Evolutionary conservation across 2,329 filamentous ascomycete genomes (phyloP), one percentile per base, ranked within the genome.

Genomic region (Fusarium paranaense): DNA sequence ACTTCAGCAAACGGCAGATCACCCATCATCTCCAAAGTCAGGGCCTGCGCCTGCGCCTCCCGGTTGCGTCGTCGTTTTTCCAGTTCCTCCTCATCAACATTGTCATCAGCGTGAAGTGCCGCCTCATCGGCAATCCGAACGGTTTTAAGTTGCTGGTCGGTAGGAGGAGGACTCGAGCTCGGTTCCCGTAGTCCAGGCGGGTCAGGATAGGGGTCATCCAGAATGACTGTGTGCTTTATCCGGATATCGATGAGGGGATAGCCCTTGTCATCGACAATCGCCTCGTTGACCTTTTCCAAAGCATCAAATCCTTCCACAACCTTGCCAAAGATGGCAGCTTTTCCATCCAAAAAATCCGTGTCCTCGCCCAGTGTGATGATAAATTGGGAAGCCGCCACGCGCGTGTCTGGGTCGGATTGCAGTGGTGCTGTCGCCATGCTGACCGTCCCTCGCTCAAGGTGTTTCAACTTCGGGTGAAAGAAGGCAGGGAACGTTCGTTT

Each of bases 1-100:
- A 99, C 95, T 83, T 99, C 97, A 68, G 97, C 97, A 82, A 98
- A 99, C 6, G 97, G 97, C 67, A 99, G 86, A 82, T 99, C 97
- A 50, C 97, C 97, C 84, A 99, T 97, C 92, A 99, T 97, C 85
- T 99, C 97, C 57, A 99, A 88, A 2, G 96, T 98, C 78, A 99
- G 86, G 1, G 97, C 97, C 82, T 98, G 97, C 1, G 96, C 96
- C 71, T 95, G 91, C 7, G 97, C 97, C 82, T 99, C 97, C 32
- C 95, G 90, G 81, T 98, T 95, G 71, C 95, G 90, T 61, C 96
- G 91, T 58, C 92, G 85, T 82, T 91, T 94, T 81, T 98, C 96
- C 6, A 89, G 87, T 25, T 92, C 94, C 76, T 95, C 95, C 74
- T 95, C 93, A 75, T 97, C 95, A 5, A 87, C 81, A 32, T 86